Evolutionary conservation across 768 basidiomycete genomes (phyloP), one percentile per base, ranked within the genome.

Genomic region (Podaxis carcinomalis): DNA sequence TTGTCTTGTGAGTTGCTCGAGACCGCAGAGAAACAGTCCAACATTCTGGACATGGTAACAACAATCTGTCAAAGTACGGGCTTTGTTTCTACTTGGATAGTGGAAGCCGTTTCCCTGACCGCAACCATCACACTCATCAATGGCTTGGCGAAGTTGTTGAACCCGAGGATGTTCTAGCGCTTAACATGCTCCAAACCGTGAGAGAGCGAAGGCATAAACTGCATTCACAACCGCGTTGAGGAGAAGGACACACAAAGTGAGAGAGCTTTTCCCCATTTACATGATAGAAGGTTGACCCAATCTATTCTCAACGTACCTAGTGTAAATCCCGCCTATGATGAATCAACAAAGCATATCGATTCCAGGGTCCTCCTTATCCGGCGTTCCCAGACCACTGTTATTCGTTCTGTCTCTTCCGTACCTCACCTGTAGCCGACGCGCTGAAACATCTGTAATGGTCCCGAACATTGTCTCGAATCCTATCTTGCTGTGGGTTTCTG

Each of bases 31-130:
- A 27, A 13, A 4, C 28, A 23, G 0, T n/a, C 52, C 21, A 54
- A 32, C 37, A 21, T 60, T 5, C n/a, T 60, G 6, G 59, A 60
- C 23, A 60, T 37, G 51, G 39, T 55, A 13, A 47, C 52, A 27
- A 23, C 44, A 5, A 60, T 60, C 21, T 46, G 59, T 19, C 59
- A 60, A 39, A 53, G 16, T 10, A 60, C 51, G 6, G 51, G 42
- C 25, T 36, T 46, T 21, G 16, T 44, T 16, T 60, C 59, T 14
- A 42, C 54, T n/a, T 52, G 42, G 16, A 54, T 60, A 2, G 21
- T 54, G 10, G 52, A 60, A 46, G 19, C 21, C 11, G 39, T 16
- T 21, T 60, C 9, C 51, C 44, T 3, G 59, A 54, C 16, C 16
- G 28, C 27, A 37, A 28, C 3, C 51, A 55, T 28, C 35, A 47